Evolutionary conservation across 352 stramenopile species (phyloP), one percentile per base, ranked within the genome.

Genomic region (Pythium oligandrum): DNA sequence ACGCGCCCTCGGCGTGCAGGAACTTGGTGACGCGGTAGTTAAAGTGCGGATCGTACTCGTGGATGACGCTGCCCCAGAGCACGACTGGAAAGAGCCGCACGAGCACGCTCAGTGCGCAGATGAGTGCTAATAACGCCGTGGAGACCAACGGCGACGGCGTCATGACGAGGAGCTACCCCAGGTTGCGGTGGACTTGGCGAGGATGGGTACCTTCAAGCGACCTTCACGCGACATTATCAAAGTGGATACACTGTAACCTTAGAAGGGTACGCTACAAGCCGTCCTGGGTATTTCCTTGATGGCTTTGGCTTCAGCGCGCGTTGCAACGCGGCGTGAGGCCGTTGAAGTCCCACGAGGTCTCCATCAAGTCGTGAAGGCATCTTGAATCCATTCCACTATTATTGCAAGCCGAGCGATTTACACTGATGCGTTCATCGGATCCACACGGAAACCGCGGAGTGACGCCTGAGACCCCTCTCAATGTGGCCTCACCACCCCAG

Each of bases 11-110:
- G 34, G 95, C 76, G 39, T 79, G 73, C 10, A 98, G 75, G 47
- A 96, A 96, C 75, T 98, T 97, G 48, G 97, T 99, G 31, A 97
- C 96, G 54, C 97, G 89, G 79, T 97, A 99, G 70, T 99, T 99
- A 71, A 99, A 99, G 64, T 98, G 98, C 37, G 97, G 88, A 48
- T 97, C 86, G 59, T 91, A 97, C 70, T 97, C 88, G 48, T 96
- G 85, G 64, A 96, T 97, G 40, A 96, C 83, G 38, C 72, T 93
- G 38, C 95, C 91, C 79, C 92, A 98, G 33, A 84, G 59, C 33
- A 93, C 91, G 35, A 97, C 85, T 11, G 91, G 87, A 65, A 97
- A 97, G 52, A 98, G 78, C 30, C 91, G 83, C 52, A 97, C 96
- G 62, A 80, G 63, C 59, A 98, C 76, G 40, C 86, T 85, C n/a